Base-by-base conservation (phyloP, 139 green algal species). In the Coelastrella sp. region DNA sequence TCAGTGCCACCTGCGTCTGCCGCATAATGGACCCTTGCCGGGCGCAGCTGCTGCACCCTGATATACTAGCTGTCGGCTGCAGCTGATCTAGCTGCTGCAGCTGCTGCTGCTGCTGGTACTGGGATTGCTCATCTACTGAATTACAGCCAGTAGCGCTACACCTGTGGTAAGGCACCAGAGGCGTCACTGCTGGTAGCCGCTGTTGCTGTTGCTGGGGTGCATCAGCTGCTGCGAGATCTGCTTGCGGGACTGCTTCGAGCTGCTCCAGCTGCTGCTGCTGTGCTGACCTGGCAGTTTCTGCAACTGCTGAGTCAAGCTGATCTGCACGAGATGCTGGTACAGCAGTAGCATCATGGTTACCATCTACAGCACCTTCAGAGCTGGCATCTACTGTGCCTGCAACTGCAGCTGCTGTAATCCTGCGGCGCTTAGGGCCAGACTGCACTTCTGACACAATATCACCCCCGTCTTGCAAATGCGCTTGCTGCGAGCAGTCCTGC, bases 1-100 rank as follows among this genome's bases (percentile, higher is more conserved):
- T 92, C 57, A 96, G 80, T 2, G 94, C 94, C 7, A 90, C 90
- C 71, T 91, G 83, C 8, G 91, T 94, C 68, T 88, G 85, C 3
- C 80, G 89, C 76, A 93, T 71, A 22, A 93, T 90, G 66, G 20
- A 85, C 57, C 68, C 77, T 85, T 90, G 22, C n/a, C 73, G 20
- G 3, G 11, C 90, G 77, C 23, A 64, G 23, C 58, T 61, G 88
- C 73, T 66, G 64, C 71, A 79, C 22, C 76, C 60, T 19, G 32
- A 79, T 13, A 8, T 10, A 16, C 74, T 58, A 59, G 59, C 60
- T 23, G 76, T 58, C 11, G 60, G 81, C 71, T 61, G 88, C 17
- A 56, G 88, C 66, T 71, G 32, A 23, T 58, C 78, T n/a, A 8
- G 7, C 7, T 32, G 64, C 68, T n/a, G 20, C 61, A 74, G 61